Base-by-base conservation (phyloP, 176 grass and related monocot species). In the Pharus latifolius region DNA sequence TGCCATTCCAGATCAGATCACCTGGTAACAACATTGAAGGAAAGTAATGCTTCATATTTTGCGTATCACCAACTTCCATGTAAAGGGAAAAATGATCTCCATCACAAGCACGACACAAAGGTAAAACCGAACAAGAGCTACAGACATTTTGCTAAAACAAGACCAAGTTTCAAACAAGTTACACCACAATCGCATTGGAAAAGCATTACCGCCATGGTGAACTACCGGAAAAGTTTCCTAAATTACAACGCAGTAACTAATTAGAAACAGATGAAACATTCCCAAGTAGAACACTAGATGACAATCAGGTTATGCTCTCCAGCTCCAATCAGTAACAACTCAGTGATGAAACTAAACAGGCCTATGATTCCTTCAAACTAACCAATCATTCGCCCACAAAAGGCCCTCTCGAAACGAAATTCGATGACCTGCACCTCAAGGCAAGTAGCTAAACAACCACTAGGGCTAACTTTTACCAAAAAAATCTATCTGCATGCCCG, bases 1-100 rank as follows among this genome's bases (percentile, higher is more conserved):
- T 81, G 70, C 83, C 83, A 86, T 86, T 31, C 72, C 83, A 81
- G 57, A 65, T 23, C 25, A 37, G 57, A 56, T 51, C 26, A 37
- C 77, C 83, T 81, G 3, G 4, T 70, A 28, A 3, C 3, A 52
- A 58, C 65, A 77, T 2, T 17, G 49, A 13, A 68, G 20, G 51
- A 78, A 68, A 33, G 34, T 23, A 34, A 18, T 65, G n/a, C 63
- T 31, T 56, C 18, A 51, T 18, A 76, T 22, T 65, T 76, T 65
- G 13, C 12, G 6, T 45, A 37, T 5, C 11, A 10, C 16, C 11
- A 45, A 56, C 57, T 15, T 33, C 18, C 1, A 13, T n/a, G 12
- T 64, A 1, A 20, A 68, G 26, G 49, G 28, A 19, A 42, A 65
- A 78, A 56, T 11, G 18, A 32, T 27, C 56, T 11, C 20, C 8